A percentile compares a stretch with the other conserved stretches of the same genome.
phyloP scores from a whole-genome alignment of 176 grass and related monocot species.

The bread wheat (Triticum aestivum) region DNA sequence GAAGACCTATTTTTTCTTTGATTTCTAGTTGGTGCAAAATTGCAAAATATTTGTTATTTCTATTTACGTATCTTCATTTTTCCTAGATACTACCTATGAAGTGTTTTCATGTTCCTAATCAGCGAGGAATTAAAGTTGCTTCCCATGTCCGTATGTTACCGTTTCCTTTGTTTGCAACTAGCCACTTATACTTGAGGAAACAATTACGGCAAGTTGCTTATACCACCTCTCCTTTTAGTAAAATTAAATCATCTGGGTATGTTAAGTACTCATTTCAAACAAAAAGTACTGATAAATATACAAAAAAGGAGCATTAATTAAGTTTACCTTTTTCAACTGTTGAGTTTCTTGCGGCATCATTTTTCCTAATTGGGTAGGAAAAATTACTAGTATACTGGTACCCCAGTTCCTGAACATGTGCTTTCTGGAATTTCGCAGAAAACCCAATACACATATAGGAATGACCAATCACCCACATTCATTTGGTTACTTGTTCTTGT shows the following conservation, averaged over 20 bases:
- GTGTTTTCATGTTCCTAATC: background rate
- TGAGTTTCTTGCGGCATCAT: background rate
- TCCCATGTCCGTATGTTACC: background rate
- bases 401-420: background rate
- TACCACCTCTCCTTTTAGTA: background rate
- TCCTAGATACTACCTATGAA: background rate
- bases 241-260: background rate
- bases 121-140: background rate
- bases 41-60: background rate
- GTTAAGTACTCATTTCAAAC: background rate
- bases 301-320: background rate
- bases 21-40: background rate
- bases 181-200: background rate
- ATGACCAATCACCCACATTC: background rate
- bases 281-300: background rate
- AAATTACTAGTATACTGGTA: background rate
- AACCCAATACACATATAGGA: background rate
- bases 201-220: background rate
- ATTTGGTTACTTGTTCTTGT: background rate
- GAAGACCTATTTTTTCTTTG: background rate
- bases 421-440: background rate
- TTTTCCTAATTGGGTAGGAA: background rate
- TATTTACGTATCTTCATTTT: background rate
- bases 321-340: background rate
- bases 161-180: background rate